Conservation (phyloP, 1,284 basidiomycete species). For the Bjerkandera adusta region DNA sequence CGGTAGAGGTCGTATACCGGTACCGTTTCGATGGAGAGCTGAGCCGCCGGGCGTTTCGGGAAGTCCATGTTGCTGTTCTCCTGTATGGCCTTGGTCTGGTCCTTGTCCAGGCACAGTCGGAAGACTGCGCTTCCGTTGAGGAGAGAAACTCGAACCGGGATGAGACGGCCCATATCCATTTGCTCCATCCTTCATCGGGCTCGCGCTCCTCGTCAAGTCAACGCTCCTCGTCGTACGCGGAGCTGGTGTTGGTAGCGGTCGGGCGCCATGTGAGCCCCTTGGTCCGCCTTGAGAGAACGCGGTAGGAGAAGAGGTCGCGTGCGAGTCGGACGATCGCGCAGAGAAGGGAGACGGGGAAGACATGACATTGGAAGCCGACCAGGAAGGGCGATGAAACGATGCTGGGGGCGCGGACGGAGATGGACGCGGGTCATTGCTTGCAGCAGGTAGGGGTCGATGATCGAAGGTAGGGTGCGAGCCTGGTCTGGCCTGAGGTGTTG, state of each 20-base stretch:
- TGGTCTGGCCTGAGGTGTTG: constrained; percentile 9
- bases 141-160: constrained; percentile 28
- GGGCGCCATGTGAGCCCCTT: constrained; percentile 8
- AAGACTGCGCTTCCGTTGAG: constrained; percentile 29
- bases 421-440: background rate
- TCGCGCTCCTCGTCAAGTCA: constrained; percentile 21
- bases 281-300: constrained; percentile 4
- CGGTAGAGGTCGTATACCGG: constrained; percentile 10
- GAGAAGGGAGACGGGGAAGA: no score
- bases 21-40: constrained; percentile 6
- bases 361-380: no score
- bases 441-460: constrained; percentile 5
- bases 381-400: constrained; percentile 12
- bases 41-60: constrained; percentile 8
- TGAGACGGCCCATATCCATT: background rate
- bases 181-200: constrained; percentile 21
- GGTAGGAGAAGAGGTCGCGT: constrained; percentile 4
- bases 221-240: constrained; percentile 22
- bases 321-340: no score
- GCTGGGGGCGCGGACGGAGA: constrained; percentile 9
- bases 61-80: no score
- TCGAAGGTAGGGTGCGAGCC: constrained; percentile 1
- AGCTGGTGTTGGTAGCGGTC: constrained; percentile 22
- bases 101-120: constrained; percentile 22
- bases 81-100: constrained; percentile 6